Conservation (phyloP, 2,329 filamentous ascomycete genomes). For the Colletotrichum siamense region DNA sequence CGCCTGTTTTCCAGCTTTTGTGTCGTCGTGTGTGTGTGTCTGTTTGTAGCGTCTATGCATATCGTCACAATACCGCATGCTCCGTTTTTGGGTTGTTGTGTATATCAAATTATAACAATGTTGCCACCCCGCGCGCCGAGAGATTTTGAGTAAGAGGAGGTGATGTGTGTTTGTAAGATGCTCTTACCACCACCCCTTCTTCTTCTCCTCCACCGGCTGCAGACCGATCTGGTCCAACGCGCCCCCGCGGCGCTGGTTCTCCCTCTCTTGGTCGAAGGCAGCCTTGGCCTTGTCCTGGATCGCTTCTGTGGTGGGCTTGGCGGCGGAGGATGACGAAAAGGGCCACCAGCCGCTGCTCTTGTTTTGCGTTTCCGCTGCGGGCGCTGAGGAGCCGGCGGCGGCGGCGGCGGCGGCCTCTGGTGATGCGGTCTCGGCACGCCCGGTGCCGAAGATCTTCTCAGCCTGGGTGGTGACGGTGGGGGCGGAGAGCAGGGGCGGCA, state of each 20-base stretch:
- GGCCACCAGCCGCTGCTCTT: constrained; percentile 35
- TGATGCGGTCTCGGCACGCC: not conserved
- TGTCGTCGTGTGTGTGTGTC: not conserved
- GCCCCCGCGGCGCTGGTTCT: constrained; percentile 56
- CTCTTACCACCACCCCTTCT: constrained; percentile 52
- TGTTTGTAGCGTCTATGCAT: not conserved
- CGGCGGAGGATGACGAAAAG: constrained; percentile 33
- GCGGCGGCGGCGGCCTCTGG: constrained; percentile 24
- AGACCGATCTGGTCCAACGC: constrained; percentile 56
- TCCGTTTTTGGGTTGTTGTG: not conserved
- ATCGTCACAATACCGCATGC: constrained; percentile 6
- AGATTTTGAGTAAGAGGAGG: not conserved
- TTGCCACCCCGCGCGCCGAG: not conserved
- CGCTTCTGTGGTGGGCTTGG: constrained; percentile 33
- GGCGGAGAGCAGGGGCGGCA: constrained; percentile 57
- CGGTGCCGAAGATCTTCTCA: constrained; percentile 11
- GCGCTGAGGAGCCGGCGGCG: constrained; percentile 24
- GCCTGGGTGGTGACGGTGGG: constrained; percentile 33
- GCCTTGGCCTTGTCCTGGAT: constrained; percentile 44
- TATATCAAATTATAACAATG: constrained; percentile 14
- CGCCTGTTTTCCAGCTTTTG: not conserved
- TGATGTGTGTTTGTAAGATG: too few species aligned
- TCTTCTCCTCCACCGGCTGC: constrained; percentile 31
- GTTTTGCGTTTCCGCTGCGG: constrained; percentile 3
- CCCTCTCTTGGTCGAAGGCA: constrained; percentile 54